Percentiles rank a stretch among this genome's conserved stretches.
phyloP scores from a whole-genome alignment of 2,329 filamentous ascomycete genomes.

The Pseudogymnoascus pannorum region DNA sequence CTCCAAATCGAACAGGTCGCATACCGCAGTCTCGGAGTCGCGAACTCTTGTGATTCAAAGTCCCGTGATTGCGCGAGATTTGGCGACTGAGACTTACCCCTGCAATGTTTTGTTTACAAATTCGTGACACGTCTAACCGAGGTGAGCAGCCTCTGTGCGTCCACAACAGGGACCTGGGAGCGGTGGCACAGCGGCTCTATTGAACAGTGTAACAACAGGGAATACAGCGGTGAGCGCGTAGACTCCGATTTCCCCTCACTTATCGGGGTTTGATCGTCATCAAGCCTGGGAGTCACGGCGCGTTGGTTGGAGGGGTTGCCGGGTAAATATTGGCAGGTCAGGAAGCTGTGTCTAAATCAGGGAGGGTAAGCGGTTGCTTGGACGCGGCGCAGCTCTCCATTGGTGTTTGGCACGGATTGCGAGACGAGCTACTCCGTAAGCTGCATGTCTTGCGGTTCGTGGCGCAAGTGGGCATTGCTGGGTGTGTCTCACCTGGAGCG shows the following conservation, averaged over 20 bases:
- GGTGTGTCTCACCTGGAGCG: not conserved
- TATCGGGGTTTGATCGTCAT: not conserved
- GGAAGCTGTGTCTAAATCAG: conserved; percentile 8
- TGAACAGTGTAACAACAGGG: conserved; percentile 1
- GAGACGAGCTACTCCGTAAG: conserved; percentile 4
- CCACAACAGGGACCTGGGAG: not conserved
- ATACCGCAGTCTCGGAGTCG: not conserved
- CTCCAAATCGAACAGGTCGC: conserved; percentile 1
- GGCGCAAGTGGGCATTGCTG: conserved; percentile 1
- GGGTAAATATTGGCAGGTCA: not conserved
- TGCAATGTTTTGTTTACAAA: conserved; percentile 6
- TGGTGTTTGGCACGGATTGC: conserved; percentile 1
- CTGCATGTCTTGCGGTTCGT: conserved; percentile 7
- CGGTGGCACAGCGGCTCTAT: conserved; percentile 1
- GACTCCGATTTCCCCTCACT: not conserved
- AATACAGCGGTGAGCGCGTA: conserved; percentile 5
- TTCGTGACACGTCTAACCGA: conserved; percentile 8
- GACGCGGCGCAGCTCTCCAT: conserved; percentile 4
- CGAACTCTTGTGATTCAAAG: not conserved
- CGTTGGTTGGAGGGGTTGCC: conserved; percentile 1
- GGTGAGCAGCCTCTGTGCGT: not conserved
- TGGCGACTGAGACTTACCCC: conserved; percentile 2
- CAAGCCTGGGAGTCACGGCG: conserved; percentile 4
- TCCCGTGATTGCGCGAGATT: conserved; percentile 8
- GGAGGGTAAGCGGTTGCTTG: conserved; percentile 8